A percentile compares a stretch with the other conserved stretches of the same genome.
These are phyloP conservation scores for Globisporangium emineosum DNA, from an alignment of 352 stramenopile genomes.

Conservation along the genomic window DNA sequence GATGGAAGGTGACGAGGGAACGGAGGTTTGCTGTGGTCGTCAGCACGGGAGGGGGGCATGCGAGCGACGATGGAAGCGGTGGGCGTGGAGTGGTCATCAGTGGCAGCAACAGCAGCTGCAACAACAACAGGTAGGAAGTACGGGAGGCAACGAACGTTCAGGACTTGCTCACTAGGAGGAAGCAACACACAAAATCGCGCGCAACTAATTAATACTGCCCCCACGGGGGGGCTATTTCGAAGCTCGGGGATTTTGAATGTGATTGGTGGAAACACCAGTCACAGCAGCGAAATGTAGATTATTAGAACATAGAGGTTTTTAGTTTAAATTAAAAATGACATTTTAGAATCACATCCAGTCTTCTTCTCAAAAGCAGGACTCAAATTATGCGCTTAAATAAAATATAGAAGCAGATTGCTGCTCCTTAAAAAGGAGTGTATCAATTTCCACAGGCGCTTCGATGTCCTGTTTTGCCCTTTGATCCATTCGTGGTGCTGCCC, in stretches of 20 bases:
- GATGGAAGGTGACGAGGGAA: constrained; percentile 5
- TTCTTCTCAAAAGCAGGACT: not conserved
- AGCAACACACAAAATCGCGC: constrained; percentile 5
- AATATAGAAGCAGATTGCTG: not conserved
- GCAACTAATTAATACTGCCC: constrained; percentile 15
- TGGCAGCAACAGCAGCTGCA: not conserved
- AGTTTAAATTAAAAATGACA: not conserved
- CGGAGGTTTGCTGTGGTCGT: not conserved
- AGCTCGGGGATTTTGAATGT: not conserved
- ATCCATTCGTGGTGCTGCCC: constrained; percentile 6
- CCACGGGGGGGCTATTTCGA: not conserved
- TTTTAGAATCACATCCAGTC: not conserved
- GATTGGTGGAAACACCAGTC: constrained; percentile 2
- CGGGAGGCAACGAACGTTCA: constrained; percentile 11
- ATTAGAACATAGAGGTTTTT: not conserved
- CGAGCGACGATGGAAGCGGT: not conserved
- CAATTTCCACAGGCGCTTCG: not conserved
- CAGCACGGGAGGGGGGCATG: not conserved
- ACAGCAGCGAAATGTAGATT: not conserved
- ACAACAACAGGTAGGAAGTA: constrained; percentile 23
- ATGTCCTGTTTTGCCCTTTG: not conserved
- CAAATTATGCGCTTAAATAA: not conserved
- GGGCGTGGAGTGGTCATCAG: not conserved
- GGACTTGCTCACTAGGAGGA: constrained; percentile 21
- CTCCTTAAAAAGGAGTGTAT: not conserved